Percentiles rank a stretch among this genome's conserved stretches.
Evolutionary conservation across 352 stramenopile species (phyloP).

Genomic region (Proteromonas lacertae): DNA sequence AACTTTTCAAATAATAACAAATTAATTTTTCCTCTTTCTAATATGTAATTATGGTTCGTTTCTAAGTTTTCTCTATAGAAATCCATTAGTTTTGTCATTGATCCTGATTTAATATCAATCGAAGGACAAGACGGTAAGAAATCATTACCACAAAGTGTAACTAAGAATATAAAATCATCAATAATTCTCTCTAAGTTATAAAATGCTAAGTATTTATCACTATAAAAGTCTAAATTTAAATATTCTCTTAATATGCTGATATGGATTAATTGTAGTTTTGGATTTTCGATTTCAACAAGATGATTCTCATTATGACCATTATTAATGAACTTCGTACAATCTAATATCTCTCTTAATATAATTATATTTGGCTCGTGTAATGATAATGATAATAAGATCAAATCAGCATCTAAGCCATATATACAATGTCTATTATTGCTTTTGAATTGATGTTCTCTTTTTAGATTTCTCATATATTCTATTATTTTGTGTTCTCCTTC

Average conservation of each 20-base stretch:
- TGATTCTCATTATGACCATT: background rate
- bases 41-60: too few species aligned
- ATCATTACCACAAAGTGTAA: constrained; percentile 97
- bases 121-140: constrained; percentile 46
- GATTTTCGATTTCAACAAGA: constrained; percentile 52
- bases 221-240: background rate
- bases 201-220: too few species aligned
- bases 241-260: constrained; percentile 2
- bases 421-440: constrained; percentile 63
- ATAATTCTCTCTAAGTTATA: constrained; percentile 90
- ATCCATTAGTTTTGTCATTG: too few species aligned
- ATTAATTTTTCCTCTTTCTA: too few species aligned
- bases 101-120: background rate
- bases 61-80: too few species aligned
- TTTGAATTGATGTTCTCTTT: constrained; percentile 28
- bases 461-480: constrained; percentile 41
- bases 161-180: constrained; percentile 98
- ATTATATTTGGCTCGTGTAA: constrained; percentile 93
- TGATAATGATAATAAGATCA: constrained; percentile 89
- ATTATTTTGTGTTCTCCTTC: constrained; percentile 96
- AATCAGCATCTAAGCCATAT: too few species aligned
- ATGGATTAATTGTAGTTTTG: constrained; percentile 83
- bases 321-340: constrained; percentile 28
- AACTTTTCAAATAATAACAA: too few species aligned
- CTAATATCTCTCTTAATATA: constrained; percentile 79